Evolutionary conservation across 768 basidiomycete genomes (phyloP), one percentile per base, ranked within the genome.

Genomic region (Plicaturopsis crispa): DNA sequence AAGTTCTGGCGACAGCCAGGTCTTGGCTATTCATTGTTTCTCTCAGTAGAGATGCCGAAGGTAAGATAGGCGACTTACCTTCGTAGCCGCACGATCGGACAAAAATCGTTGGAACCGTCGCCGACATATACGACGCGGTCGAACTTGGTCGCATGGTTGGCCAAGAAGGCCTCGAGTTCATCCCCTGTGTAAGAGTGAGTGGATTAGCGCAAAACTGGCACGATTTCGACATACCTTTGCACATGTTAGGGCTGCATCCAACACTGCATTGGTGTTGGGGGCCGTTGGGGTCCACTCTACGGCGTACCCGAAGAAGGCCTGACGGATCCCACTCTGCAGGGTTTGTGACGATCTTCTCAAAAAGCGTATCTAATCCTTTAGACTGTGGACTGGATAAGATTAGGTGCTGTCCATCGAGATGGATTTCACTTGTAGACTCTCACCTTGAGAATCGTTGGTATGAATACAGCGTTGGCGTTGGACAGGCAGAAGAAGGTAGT

Each of bases 191-290:
- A 5, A 20, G 10, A 23, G 10, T 22, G 22, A 16, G 40, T 22
- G 36, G 36, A 20, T n/a, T 28, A 13, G 12, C 11, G 31, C 23
- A 41, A 33, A 7, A 4, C 33, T 21, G 6, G 18, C 20, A 22
- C 20, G 30, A 20, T 24, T n/a, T 16, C 17, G 38, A 48, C 56
- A 30, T 14, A 80, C 89, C 90, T 69, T 99, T 99, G 70, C 96
- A 99, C 93, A 99, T 96, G 67, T 99, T 98, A 11, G 82, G 75
- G 40, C 81, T 80, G 66, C 96, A 99, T 5, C 94, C 94, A 36
- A 94, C 72, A 31, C 65, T 66, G 62, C 96, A 99, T 5, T 52
- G 55, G 57, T 98, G 96, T 42, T 90, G 90, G 2, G 79, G 79
- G 1, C 77, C 86, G 16, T 63, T 48, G 8, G 88, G 86, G 42